Conservation (phyloP, 1,139 yeast species). For the Pichia sp. region DNA sequence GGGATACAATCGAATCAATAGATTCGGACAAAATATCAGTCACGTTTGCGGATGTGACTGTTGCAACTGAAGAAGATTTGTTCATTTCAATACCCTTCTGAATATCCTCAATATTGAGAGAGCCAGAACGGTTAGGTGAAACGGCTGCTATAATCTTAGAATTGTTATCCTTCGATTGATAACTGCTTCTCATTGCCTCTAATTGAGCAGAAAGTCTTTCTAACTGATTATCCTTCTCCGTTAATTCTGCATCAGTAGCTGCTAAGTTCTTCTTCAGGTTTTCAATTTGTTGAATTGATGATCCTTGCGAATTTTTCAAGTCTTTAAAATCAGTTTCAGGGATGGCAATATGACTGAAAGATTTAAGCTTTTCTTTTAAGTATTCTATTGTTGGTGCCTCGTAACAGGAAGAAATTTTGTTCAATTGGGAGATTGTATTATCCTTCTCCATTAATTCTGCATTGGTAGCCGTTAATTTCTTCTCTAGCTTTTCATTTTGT, state of each 20-base stretch:
- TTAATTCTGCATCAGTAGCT: neutral
- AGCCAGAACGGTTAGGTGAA: neutral
- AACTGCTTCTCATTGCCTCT: neutral
- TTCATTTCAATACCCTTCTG: conserved; percentile 11
- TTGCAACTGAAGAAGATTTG: conserved; percentile 17
- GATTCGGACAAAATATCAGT: conserved; percentile 16
- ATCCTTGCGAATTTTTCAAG: neutral
- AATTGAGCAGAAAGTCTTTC: neutral
- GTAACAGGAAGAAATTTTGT: neutral
- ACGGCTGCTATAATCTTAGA: neutral
- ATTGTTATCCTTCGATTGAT: neutral
- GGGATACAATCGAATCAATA: conserved; percentile 19
- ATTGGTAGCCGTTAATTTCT: neutral
- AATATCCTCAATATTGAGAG: neutral
- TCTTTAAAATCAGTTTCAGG: neutral
- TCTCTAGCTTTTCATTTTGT: neutral
- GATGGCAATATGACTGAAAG: neutral
- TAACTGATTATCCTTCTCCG: conserved; percentile 3
- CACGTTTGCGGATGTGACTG: conserved; percentile 15
- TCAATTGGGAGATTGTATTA: neutral
- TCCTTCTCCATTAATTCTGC: neutral
- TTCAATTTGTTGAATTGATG: neutral
- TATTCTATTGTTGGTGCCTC: conserved; percentile 26
- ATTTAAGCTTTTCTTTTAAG: conserved; percentile 6
- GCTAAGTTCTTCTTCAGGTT: too few relatives aligned